These are phyloP conservation scores for Sanguinoderma infundibulare DNA, from an alignment of 1,284 basidiomycete species.

Conservation along the genomic window DNA sequence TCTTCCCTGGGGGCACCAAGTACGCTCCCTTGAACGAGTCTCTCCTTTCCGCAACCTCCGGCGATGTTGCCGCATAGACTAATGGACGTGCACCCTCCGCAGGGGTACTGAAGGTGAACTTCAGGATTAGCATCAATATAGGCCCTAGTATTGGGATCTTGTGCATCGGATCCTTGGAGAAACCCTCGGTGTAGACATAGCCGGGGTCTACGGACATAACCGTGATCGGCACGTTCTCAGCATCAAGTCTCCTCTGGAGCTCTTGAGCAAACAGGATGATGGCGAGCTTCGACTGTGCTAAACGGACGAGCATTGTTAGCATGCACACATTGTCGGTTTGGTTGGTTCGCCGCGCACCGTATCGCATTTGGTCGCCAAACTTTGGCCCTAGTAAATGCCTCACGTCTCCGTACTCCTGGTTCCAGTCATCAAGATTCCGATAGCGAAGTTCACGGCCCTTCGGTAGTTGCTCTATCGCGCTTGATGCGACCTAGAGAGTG, in stretches of 20 bases:
- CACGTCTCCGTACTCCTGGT: conserved; percentile 38
- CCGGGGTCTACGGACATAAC: conserved; percentile 17
- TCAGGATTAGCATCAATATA: conserved; percentile 20
- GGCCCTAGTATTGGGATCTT: conserved; percentile 5
- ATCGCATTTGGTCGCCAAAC: conserved; percentile 35
- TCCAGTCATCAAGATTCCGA: conserved; percentile 44
- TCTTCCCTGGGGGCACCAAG: conserved; percentile 40
- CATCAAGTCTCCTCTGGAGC: conserved; percentile 34
- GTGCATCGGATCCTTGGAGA: conserved; percentile 4
- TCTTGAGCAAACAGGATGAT: conserved; percentile 30
- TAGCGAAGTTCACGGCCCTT: conserved; percentile 33
- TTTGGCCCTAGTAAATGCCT: conserved; percentile 8
- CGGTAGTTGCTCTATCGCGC: neutral
- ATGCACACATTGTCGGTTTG: too few relatives aligned
- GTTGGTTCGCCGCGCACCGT: too few relatives aligned
- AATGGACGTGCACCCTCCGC: conserved; percentile 46
- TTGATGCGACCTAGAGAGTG: conserved; percentile 23
- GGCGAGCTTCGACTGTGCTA: conserved; percentile 22
- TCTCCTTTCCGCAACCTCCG: conserved; percentile 37
- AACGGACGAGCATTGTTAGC: neutral
- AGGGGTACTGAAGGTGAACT: conserved; percentile 38
- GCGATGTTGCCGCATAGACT: conserved; percentile 49
- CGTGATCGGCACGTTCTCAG: conserved; percentile 35
- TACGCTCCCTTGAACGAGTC: conserved; percentile 49
- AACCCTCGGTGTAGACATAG: neutral